A percentile compares a stretch with the other conserved stretches of the same genome.
Conservation (phyloP, 2,329 filamentous ascomycete species). For the Epichloe sylvatica region DNA sequence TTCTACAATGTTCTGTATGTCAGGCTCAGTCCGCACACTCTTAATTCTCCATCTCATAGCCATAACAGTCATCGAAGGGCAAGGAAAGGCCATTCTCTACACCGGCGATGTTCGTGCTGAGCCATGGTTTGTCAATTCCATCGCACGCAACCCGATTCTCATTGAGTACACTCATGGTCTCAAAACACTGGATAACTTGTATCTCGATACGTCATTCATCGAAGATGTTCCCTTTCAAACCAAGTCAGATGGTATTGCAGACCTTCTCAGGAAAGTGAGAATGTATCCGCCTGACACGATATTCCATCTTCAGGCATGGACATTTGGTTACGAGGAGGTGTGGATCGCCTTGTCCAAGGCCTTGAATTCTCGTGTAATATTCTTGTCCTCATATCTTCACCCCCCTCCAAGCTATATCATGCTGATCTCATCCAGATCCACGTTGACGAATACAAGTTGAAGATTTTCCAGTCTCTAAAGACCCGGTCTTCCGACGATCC, state of each 20-base stretch:
- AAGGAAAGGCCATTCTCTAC: conserved; percentile 62
- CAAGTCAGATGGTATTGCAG: conserved; percentile 61
- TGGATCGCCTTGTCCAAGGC: conserved; percentile 68
- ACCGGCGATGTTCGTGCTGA: conserved; percentile 83
- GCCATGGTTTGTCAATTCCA: conserved; percentile 66
- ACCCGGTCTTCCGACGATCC: conserved; percentile 26
- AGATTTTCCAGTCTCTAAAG: conserved; percentile 54
- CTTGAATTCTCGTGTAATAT: conserved; percentile 45
- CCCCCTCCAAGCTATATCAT: not conserved
- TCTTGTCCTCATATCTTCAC: not conserved
- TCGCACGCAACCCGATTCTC: conserved; percentile 57
- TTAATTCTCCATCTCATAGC: not conserved
- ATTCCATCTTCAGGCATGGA: conserved; percentile 83
- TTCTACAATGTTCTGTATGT: conserved; percentile 70
- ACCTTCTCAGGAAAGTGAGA: conserved; percentile 55
- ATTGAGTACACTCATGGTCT: conserved; percentile 57
- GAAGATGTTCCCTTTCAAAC: conserved; percentile 34
- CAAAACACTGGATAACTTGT: conserved; percentile 63
- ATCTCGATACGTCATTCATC: conserved; percentile 74
- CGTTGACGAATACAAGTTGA: conserved; percentile 66
- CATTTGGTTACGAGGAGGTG: conserved; percentile 81
- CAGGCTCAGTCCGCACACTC: not conserved
- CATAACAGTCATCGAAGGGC: conserved; percentile 55
- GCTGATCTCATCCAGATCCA: conserved; percentile 45
- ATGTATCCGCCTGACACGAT: conserved; percentile 58